These are phyloP conservation scores for Cutaneotrichosporon sp. DNA, from an alignment of 1,284 basidiomycete species.

Conservation along the genomic window DNA sequence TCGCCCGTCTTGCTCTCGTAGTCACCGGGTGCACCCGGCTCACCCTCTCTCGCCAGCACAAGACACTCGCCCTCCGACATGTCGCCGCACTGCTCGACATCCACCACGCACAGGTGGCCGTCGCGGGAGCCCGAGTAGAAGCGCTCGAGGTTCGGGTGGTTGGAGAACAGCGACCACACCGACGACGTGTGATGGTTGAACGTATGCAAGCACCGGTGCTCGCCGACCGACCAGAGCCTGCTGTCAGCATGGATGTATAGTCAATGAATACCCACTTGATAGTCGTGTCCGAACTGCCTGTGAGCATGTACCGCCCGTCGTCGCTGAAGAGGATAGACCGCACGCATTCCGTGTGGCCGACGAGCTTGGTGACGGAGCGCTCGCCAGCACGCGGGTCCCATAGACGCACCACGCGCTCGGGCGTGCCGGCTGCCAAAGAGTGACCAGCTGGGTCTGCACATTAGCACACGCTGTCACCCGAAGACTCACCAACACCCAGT, in stretches of 20 bases:
- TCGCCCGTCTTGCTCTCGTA: slow-evolving; percentile 55
- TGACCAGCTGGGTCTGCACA: slow-evolving; percentile 70
- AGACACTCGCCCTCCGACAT: slow-evolving; percentile 87
- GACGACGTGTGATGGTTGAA: slow-evolving; percentile 95
- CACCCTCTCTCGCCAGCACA: slow-evolving; percentile 70
- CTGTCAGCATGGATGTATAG: slow-evolving; percentile 47
- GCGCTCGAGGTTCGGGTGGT: slow-evolving; percentile 81
- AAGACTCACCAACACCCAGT: slow-evolving; percentile 60
- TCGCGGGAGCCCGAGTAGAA: slow-evolving; percentile 97
- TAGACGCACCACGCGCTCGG: slow-evolving; percentile 82
- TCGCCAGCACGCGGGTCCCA: slow-evolving; percentile 82
- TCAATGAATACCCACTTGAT: slow-evolving; percentile 47
- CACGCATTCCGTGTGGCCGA: slow-evolving; percentile 97
- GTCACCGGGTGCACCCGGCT: slow-evolving; percentile 29
- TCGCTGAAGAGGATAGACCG: slow-evolving; percentile 83
- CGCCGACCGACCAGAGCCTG: slow-evolving; percentile 90
- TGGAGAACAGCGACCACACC: slow-evolving; percentile 89
- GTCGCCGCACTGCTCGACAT: slow-evolving; percentile 77
- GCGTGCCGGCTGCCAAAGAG: slow-evolving; percentile 82
- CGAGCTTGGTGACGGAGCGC: slow-evolving; percentile 68
- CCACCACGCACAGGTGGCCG: slow-evolving; percentile 85
- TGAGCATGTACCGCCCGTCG: slow-evolving; percentile 86
- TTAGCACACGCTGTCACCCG: slow-evolving; percentile 13
- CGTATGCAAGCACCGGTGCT: slow-evolving; percentile 89
- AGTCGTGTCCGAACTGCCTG: slow-evolving; percentile 82